phyloP scores from a whole-genome alignment of 2,329 filamentous ascomycete genomes.

The Tolypocladium endophyticum region DNA sequence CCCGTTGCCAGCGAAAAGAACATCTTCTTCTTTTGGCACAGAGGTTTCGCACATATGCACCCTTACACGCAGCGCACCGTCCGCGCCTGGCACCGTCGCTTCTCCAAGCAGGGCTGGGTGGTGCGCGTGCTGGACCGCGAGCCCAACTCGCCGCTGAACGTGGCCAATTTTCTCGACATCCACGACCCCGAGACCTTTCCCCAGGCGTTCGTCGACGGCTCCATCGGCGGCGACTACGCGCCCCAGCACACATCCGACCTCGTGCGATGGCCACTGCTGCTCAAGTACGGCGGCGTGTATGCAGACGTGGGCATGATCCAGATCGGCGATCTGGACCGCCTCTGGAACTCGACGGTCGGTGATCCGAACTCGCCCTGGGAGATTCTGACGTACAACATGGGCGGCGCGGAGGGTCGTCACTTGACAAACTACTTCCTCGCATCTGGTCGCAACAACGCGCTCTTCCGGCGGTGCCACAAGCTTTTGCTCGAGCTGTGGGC shows the following conservation, averaged over 20 bases:
- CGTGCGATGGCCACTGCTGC: slow-evolving; percentile 44
- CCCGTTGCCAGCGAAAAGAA: slow-evolving; percentile 36
- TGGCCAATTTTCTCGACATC: slow-evolving; percentile 37
- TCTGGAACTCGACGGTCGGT: slow-evolving; percentile 40
- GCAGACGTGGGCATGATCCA: slow-evolving; percentile 46
- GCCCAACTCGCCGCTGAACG: slow-evolving; percentile 32
- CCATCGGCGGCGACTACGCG: slow-evolving; percentile 36
- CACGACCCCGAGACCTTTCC: slow-evolving; percentile 33
- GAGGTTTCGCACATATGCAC: slow-evolving; percentile 36
- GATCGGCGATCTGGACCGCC: slow-evolving; percentile 43
- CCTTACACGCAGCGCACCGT: slow-evolving; percentile 42
- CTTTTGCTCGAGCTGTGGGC: slow-evolving; percentile 43
- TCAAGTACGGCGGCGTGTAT: slow-evolving; percentile 47
- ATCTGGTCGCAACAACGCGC: slow-evolving; percentile 24
- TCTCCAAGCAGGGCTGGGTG: slow-evolving; percentile 38
- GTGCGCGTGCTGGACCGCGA: slow-evolving; percentile 39
- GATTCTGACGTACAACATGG: slow-evolving; percentile 34
- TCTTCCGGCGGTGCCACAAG: slow-evolving; percentile 35
- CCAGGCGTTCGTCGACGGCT: slow-evolving; percentile 35
- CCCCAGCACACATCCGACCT: slow-evolving; percentile 47
- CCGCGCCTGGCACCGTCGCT: slow-evolving; percentile 42
- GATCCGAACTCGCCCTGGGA: slow-evolving; percentile 34
- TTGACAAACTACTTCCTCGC: slow-evolving; percentile 41
- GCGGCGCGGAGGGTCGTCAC: slow-evolving; percentile 19
- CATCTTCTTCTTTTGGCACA: slow-evolving; percentile 49